Percentiles rank a stretch among this genome's conserved stretches.
Conservation (phyloP, 2,329 filamentous ascomycete species). For the Sporothrix euskadiensis region DNA sequence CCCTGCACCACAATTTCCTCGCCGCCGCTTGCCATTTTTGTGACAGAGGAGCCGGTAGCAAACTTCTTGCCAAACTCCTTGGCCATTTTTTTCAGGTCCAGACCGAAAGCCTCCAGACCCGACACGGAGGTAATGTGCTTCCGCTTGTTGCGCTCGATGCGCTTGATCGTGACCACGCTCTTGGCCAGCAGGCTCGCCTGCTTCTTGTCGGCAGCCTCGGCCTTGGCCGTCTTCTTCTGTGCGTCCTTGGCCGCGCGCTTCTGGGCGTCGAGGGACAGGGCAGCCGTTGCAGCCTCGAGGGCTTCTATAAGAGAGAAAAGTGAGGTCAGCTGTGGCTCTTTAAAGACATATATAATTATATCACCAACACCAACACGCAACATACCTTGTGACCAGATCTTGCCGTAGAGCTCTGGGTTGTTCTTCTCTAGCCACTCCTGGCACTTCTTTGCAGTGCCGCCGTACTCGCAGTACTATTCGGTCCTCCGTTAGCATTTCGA, state of each 20-base stretch:
- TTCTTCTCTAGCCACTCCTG: slow-evolving; percentile 87
- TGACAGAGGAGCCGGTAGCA: slow-evolving; percentile 89
- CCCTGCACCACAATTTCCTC: slow-evolving; percentile 99
- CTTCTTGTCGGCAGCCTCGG: slow-evolving; percentile 80
- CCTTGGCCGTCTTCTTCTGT: slow-evolving; percentile 94
- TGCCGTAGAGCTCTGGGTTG: slow-evolving; percentile 71
- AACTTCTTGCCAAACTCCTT: slow-evolving; percentile 99
- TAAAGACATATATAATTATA: slow-evolving; percentile 29
- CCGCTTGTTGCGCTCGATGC: slow-evolving; percentile 96
- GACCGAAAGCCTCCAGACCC: slow-evolving; percentile 83
- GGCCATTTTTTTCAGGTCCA: slow-evolving; percentile 92
- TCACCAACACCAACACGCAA: slow-evolving; percentile 30
- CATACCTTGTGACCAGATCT: slow-evolving; percentile 81
- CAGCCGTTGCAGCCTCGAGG: slow-evolving; percentile 78
- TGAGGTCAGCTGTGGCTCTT: slow-evolving; percentile 14
- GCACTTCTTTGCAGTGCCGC: slow-evolving; percentile 94
- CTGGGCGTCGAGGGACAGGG: slow-evolving; percentile 85
- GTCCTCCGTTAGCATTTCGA: background rate
- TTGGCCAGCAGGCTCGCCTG: slow-evolving; percentile 79
- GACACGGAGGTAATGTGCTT: slow-evolving; percentile 94
- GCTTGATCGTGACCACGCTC: slow-evolving; percentile 86
- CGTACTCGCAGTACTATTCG: slow-evolving; percentile 93
- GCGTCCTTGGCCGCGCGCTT: slow-evolving; percentile 95
- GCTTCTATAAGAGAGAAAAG: slow-evolving; percentile 58
- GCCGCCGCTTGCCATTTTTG: slow-evolving; percentile 78